Percentiles rank a stretch among this genome's conserved stretches.
Conservation (phyloP, 2,329 filamentous ascomycete genomes). For the Ascochyta clinopodiicola region DNA sequence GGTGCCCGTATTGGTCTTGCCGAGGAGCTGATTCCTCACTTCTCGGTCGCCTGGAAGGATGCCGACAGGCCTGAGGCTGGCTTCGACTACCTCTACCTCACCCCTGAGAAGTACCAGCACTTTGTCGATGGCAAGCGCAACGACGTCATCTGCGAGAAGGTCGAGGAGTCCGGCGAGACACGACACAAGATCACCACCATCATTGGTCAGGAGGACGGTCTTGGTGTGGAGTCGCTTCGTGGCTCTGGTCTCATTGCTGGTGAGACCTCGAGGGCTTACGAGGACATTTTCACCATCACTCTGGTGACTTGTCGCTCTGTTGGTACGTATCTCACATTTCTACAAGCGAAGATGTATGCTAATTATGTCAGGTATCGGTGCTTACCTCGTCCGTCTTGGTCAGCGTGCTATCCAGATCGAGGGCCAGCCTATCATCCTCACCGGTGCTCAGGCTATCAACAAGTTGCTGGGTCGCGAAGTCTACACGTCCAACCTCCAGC, state of each 20-base stretch:
- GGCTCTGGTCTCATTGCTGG: conserved; percentile 98
- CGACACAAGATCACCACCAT: conserved; percentile 94
- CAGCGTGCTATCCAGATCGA: conserved; percentile 99
- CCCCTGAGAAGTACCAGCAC: conserved; percentile 81
- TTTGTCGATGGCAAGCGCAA: conserved; percentile 80
- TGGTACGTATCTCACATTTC: conserved; percentile 59
- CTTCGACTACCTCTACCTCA: conserved; percentile 97
- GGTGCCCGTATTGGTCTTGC: conserved; percentile 97
- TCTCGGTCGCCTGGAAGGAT: conserved; percentile 97
- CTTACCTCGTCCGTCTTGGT: conserved; percentile 96
- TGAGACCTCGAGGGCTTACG: conserved; percentile 95
- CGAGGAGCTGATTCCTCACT: conserved; percentile 95
- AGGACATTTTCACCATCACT: conserved; percentile 98
- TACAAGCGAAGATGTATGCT: conserved; percentile 28
- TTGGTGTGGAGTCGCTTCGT: conserved; percentile 96
- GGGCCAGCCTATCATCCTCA: conserved; percentile 97
- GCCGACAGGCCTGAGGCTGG: conserved; percentile 78
- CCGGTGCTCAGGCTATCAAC: conserved; percentile 96
- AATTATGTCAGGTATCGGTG: conserved; percentile 77
- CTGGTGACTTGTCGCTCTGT: conserved; percentile 97
- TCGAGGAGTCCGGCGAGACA: conserved; percentile 85
- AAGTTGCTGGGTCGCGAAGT: conserved; percentile 97
- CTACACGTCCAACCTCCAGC: conserved; percentile 98
- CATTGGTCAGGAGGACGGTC: conserved; percentile 89
- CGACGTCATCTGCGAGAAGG: conserved; percentile 85